Evolutionary conservation across 202 grass and related monocot species (phyloP).

Genomic region (Carex arenaria): DNA sequence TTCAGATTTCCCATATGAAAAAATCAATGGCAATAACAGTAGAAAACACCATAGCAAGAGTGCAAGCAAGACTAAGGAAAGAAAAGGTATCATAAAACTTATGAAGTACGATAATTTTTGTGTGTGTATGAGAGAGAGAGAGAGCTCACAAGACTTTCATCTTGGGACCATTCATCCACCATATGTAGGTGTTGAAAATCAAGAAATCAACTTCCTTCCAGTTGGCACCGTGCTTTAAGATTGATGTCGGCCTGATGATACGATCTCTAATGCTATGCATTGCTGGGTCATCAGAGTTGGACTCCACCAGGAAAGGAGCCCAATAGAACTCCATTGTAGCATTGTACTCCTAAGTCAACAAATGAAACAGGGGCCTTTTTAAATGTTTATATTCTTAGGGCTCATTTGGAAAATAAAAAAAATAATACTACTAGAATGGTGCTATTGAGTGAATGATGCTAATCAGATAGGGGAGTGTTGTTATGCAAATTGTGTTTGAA

Average conservation of each 20-base stretch:
- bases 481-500: neutral
- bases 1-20: too few relatives aligned
- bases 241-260: slow-evolving; percentile 70
- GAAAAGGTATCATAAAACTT: neutral
- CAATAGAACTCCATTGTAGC: slow-evolving; percentile 88
- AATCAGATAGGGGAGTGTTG: neutral
- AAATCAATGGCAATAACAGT: too few relatives aligned
- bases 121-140: neutral
- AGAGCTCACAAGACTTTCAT: slow-evolving; percentile 79
- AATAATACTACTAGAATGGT: neutral
- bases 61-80: too few relatives aligned
- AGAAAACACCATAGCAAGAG: too few relatives aligned
- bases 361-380: slow-evolving; percentile 18
- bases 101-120: neutral
- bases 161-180: slow-evolving; percentile 88
- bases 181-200: slow-evolving; percentile 96
- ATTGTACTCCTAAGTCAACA: slow-evolving; percentile 66
- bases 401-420: neutral
- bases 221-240: slow-evolving; percentile 57
- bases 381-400: neutral
- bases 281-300: slow-evolving; percentile 81
- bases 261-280: slow-evolving; percentile 76
- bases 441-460: neutral
- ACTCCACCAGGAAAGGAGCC: slow-evolving; percentile 87
- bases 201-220: slow-evolving; percentile 88